Base-by-base conservation (phyloP, 169 alveolate genomes). In the Cryptosporidium bovis region DNA sequence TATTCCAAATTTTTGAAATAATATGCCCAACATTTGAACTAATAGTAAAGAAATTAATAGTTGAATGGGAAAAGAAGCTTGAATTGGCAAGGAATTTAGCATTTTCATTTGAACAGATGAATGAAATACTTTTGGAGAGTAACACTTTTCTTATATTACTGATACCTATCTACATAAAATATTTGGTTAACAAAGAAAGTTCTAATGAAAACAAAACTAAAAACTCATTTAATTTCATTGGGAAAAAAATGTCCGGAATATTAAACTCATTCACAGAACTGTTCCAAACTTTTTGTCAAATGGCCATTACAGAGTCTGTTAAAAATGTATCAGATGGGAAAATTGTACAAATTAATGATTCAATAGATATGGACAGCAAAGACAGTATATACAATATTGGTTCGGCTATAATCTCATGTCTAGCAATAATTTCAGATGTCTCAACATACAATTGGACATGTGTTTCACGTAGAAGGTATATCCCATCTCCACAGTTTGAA, bases 1-100 rank as follows among this genome's bases (percentile, higher is more conserved):
- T 77, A 24, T 62, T 56, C 8, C 51, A 62, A 44, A 46, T 62
- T 27, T 60, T 77, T 18, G 87, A 77, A 24, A 60, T 77, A 44
- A 51, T 77, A 12, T 77, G 87, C 13, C 87, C 87, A 15, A 77
- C 87, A 44, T 77, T 60, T 60, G 87, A 77, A 27, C 55, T 77
- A 58, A 12, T 77, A 77, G 24, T 77, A 29, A 77, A 71, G 34
- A 77, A 60, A 77, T 77, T 34, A 24, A 56, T 77, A 15, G 31
- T 77, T 20, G 71, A 77, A 60, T 77, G 87, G 87, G 71, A 77
- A 34, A 77, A 56, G 24, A 31, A 60, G 18, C 6, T 34, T 34
- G 87, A 77, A 31, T 13, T 29, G 5, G 20, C 56, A 12, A 15
- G 20, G 15, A 62, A 48, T 62, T 33, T 46, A 8, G 46, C n/a